Percentiles rank a stretch among this genome's conserved stretches.
Conservation (phyloP, 257 asterid genomes). For the Ocimum tenuiflorum region DNA sequence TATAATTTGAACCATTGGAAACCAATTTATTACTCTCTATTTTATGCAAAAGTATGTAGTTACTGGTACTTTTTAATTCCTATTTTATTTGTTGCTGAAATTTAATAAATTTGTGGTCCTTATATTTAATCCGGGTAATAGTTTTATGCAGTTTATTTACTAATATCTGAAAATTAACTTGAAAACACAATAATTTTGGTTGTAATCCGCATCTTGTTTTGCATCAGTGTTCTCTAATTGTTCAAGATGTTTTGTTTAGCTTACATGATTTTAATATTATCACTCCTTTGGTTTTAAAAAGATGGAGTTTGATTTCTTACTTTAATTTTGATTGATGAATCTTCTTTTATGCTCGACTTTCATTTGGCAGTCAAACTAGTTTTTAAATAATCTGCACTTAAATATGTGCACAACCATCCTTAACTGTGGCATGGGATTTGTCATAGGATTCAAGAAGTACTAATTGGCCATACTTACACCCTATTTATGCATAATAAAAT, state of each 20-base stretch:
- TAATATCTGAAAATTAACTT: not conserved
- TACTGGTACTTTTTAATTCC: constrained; percentile 2
- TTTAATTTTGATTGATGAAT: not conserved
- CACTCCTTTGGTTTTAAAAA: not conserved
- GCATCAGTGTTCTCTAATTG: not conserved
- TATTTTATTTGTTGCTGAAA: not conserved
- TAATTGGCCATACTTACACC: not conserved
- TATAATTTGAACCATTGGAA: constrained; percentile 3
- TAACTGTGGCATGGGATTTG: not conserved
- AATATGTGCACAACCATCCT: not conserved
- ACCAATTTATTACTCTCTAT: not conserved
- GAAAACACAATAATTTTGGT: not conserved
- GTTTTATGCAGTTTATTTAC: not conserved
- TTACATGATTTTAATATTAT: not conserved
- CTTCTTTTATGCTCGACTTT: not conserved
- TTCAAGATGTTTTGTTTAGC: not conserved
- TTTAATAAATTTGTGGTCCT: not conserved
- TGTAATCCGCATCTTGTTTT: constrained; percentile 7
- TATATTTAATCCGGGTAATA: not conserved
- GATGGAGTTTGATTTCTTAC: not conserved
- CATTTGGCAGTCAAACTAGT: not conserved
- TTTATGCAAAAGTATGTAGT: not conserved
- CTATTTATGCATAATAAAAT: constrained; percentile 3
- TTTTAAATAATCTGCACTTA: not conserved
- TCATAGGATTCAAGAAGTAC: not conserved